Evolutionary conservation across 805 yeast species (phyloP), one percentile per base, ranked within the genome.

Genomic region (Myxozyma kluyveri): DNA sequence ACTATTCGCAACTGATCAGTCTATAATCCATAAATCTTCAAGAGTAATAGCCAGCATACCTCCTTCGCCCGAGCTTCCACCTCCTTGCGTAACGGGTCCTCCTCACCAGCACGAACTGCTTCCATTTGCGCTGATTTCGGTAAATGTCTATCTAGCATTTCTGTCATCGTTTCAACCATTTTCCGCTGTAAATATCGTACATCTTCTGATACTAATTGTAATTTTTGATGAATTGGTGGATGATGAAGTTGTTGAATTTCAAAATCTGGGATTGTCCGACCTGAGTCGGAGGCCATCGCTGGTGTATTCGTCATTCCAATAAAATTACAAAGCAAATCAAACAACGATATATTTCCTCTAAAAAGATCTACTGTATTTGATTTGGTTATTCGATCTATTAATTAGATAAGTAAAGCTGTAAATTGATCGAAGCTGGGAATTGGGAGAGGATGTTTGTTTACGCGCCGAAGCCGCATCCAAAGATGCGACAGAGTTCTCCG

Each of bases 91-190:
- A 80, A 63, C 0, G 76, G 81, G 24, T 65, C 67, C 46, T 58
- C 56, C 2, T 37, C 54, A 3, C 42, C 53, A 17, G 18, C 18
- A n/a, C n/a, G n/a, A n/a, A n/a, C n/a, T n/a, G n/a, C n/a, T n/a
- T n/a, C n/a, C 17, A 14, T 17, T 18, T 37, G 41, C 9, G 45
- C 60, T 26, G 12, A 23, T 3, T 56, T 43, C 5, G 75, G 84
- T 18, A 81, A 66, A 62, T 78, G 78, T 26, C 75, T 63, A 45
- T 75, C 73, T 23, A 82, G 65, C 54, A 79, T 79, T 14, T 68
- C 64, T 24, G 70, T 71, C 2, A 76, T 73, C 9, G 72, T 70
- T 9, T 65, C 63, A n/a, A 70, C 57, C 12, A 82, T 60, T 54
- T 73, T 74, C 17, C 65, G 60, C 61, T 79, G 79, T 7, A 82